phyloP scores from a whole-genome alignment of 768 basidiomycete species.

The Botryobasidium botryosum region DNA sequence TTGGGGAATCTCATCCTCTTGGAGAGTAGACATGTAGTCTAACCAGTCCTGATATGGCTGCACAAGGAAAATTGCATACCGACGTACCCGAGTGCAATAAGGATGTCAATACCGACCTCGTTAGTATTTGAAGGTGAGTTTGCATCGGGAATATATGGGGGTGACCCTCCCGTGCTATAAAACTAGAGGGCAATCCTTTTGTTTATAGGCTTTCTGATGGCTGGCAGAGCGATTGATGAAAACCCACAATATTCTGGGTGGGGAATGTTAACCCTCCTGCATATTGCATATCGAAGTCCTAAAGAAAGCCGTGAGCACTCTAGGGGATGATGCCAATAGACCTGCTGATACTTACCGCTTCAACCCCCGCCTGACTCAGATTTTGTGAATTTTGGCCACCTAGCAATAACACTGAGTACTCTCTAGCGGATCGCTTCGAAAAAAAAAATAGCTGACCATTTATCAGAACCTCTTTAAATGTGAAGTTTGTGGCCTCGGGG shows the following conservation, averaged over 20 bases:
- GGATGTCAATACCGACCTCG: slow-evolving; percentile 25
- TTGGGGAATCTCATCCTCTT: neutral
- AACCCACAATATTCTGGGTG: no score
- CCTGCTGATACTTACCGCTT: slow-evolving; percentile 1
- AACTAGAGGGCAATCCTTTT: neutral
- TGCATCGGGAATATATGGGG: slow-evolving; percentile 42
- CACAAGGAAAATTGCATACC: neutral
- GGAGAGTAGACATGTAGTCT: slow-evolving; percentile 19
- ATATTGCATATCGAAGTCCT: slow-evolving; percentile 1
- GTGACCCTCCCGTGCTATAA: slow-evolving; percentile 28
- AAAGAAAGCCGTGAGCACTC: neutral
- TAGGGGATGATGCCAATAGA: neutral
- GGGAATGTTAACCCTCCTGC: neutral
- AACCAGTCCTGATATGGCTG: slow-evolving; percentile 18
- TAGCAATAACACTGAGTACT: neutral
- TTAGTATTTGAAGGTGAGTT: slow-evolving; percentile 42
- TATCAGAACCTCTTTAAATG: slow-evolving; percentile 5
- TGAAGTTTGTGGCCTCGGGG: slow-evolving; percentile 2
- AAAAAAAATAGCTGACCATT: slow-evolving; percentile 1
- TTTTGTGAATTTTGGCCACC: slow-evolving; percentile 15
- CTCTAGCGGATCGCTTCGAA: neutral
- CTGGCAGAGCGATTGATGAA: no score
- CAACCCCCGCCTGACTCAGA: neutral
- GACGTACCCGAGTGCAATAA: no score
- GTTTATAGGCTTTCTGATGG: no score